Base-by-base conservation (phyloP, 495 filamentous ascomycete species). In the Penicillium coffeae region DNA sequence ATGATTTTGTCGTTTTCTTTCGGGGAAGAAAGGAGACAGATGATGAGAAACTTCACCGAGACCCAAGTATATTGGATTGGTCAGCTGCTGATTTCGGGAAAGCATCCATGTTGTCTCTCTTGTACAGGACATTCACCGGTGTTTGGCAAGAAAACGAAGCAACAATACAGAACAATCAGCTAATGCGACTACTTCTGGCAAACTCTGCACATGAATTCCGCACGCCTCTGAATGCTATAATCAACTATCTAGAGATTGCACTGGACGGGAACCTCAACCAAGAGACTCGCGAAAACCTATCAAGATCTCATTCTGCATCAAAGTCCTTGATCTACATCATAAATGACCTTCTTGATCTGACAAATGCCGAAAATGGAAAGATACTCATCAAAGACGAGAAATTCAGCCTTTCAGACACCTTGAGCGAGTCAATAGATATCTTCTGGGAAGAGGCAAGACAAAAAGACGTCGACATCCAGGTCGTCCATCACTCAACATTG, bases 191-290 rank as follows among this genome's bases (percentile, higher is more conserved):
- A 13, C 60, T 96, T 5, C 73, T 95, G 1, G 87, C 90, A 3
- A 95, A 96, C 59, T 90, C 89, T 1, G 90, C 90, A 0, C 90
- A 96, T 57, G 90, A 95, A 67, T 88, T 96, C 19, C 83, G 90
- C 33, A 96, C 90, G 1, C 90, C 90, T 1, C 70, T 96, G 3
- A 95, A 95, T 60, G 90, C 90, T 16, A 93, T 95, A 51, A 94
- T 96, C 64, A 96, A 96, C 54, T 95, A 91, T 53, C 73, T 96
- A 6, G 90, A 96, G 52, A 95, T 95, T 55, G 90, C 87, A 0
- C 72, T 96, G 12, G 90, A 95, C 63, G 87, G 87, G 7, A 65
- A 78, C 0, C 74, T 95, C 2, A 88, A 93, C 58, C 68, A 78
- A 27, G 90, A 95, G 55, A 92, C 88, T 2, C 74, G 90, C 34